Conservation (phyloP, 2,329 filamentous ascomycete species). For the Daldinia eschscholtzii region DNA sequence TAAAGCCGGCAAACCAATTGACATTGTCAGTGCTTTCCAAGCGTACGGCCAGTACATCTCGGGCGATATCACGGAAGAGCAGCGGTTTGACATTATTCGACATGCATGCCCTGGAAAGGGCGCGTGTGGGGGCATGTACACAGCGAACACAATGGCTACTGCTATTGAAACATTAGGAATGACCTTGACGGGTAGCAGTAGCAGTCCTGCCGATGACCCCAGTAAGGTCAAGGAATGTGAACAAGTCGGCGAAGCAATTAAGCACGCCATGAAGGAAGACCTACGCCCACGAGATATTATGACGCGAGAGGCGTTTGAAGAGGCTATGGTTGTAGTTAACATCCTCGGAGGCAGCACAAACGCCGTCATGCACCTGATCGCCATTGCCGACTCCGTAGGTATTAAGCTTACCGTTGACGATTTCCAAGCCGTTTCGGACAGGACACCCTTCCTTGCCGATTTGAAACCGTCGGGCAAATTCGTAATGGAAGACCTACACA, state of each 20-base stretch:
- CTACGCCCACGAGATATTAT: slow-evolving; percentile 83
- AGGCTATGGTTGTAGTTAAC: slow-evolving; percentile 86
- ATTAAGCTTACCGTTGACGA: slow-evolving; percentile 87
- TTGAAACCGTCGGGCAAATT: slow-evolving; percentile 89
- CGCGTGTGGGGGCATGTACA: slow-evolving; percentile 90
- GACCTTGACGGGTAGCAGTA: slow-evolving; percentile 85
- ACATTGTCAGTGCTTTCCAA: slow-evolving; percentile 98
- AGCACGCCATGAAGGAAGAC: slow-evolving; percentile 79
- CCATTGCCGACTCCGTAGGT: slow-evolving; percentile 84
- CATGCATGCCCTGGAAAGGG: slow-evolving; percentile 88
- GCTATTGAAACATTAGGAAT: slow-evolving; percentile 80
- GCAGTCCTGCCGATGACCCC: slow-evolving; percentile 79
- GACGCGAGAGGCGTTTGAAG: slow-evolving; percentile 84
- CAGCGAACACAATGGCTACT: slow-evolving; percentile 81
- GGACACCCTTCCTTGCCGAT: slow-evolving; percentile 83
- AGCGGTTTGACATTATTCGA: slow-evolving; percentile 94
- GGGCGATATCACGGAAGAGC: slow-evolving; percentile 89
- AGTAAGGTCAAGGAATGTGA: slow-evolving; percentile 81
- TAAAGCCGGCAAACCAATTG: slow-evolving; percentile 79
- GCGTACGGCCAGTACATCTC: slow-evolving; percentile 95
- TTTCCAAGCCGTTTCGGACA: slow-evolving; percentile 85
- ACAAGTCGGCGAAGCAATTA: slow-evolving; percentile 78
- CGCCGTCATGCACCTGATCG: slow-evolving; percentile 85
- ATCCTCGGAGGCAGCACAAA: slow-evolving; percentile 89
- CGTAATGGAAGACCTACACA: slow-evolving; percentile 86